Base-by-base conservation (phyloP, 106 monocot species). In the Triglochin maritima region DNA sequence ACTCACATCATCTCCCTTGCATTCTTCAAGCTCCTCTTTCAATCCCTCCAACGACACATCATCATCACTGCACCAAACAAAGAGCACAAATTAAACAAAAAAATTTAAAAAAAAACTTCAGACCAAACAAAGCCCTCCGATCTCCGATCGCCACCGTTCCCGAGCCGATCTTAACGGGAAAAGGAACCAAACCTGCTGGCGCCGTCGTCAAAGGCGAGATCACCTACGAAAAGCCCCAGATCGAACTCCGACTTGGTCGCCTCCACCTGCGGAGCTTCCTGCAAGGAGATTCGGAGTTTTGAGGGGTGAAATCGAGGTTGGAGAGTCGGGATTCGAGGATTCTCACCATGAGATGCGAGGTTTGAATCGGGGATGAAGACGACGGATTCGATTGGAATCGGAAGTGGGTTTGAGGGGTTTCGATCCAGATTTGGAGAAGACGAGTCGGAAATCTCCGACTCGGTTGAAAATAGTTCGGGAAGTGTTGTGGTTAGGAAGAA, bases 21-120 rank as follows among this genome's bases (percentile, higher is more conserved):
- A 90, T 71, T 90, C 90, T 72, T 90, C 84, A 63, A 90, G 86
- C 56, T 90, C 90, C 59, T 84, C 81, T 57, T 82, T 67, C 44
- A 90, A 62, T 59, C 90, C 90, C n/a, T 86, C 86, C 47, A 90
- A 68, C 50, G 86, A 86, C 47, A 86, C 17, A 65, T 90, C 90
- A 65, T 90, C 90, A 68, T 90, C 86, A 63, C 90, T 90, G 52
- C 12, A 70, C 4, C 63, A 53, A 43, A 58, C 4, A 61, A 29
- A 29, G 7, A 51, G 5, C 41, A 51, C 7, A 52, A 51, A 49
- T 29, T 8, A 4, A 5, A 8, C 2, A 11, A 52, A 1, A 58
- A 58, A 13, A n/a, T n/a, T n/a, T 58, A 58, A 58, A 9, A 58
- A 15, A 0, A 58, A 58, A 15, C 16, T 11, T 5, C 5, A 58